Evolutionary conservation across 805 yeast species (phyloP), one percentile per base, ranked within the genome.

Genomic region (Saccharomycopsis fodiens): DNA sequence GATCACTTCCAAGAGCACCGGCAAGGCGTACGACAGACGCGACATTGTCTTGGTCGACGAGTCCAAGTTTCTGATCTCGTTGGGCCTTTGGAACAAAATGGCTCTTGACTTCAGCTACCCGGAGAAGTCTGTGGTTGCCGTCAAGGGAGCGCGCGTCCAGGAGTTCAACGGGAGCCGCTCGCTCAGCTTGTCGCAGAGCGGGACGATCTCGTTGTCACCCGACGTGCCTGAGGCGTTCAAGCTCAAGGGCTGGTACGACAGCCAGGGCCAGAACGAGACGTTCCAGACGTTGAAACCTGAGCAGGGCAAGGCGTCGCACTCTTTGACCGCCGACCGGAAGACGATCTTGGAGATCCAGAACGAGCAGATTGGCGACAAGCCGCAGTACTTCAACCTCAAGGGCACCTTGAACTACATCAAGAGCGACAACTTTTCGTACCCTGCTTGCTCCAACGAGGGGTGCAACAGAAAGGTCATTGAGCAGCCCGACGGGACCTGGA

Each of bases 211-310:
- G 31, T 73, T 85, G 10, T 85, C 86, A 57, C 98, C 98, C 2
- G 96, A 89, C 59, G 74, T 85, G 19, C 81, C 85, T 16, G 96
- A 87, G 61, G 91, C 97, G 3, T 87, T 79, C 61, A 73, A 77
- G 45, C 73, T 93, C 55, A 86, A 87, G 63, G 97, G 97, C 4
- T 93, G 99, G 99, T 93, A 79, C 58, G 95, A 87, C 58, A 74
- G 82, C 35, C 78, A 75, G 54, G 97, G 96, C 34, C 71, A 72
- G 19, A 64, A 68, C 44, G 78, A 78, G 46, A 65, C 62, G 34
- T 88, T 85, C 67, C 74, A 76, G 54, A 67, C 79, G 8, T 63
- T 86, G 59, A 79, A 76, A 57, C 61, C 67, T 4, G 88, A 81
- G 53, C 51, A 65, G 2, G 49, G 63, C 17, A 54, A 65, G n/a